These are phyloP conservation scores for Sporothrix curviconia DNA, from an alignment of 2,329 filamentous ascomycete genomes.

Conservation along the genomic window DNA sequence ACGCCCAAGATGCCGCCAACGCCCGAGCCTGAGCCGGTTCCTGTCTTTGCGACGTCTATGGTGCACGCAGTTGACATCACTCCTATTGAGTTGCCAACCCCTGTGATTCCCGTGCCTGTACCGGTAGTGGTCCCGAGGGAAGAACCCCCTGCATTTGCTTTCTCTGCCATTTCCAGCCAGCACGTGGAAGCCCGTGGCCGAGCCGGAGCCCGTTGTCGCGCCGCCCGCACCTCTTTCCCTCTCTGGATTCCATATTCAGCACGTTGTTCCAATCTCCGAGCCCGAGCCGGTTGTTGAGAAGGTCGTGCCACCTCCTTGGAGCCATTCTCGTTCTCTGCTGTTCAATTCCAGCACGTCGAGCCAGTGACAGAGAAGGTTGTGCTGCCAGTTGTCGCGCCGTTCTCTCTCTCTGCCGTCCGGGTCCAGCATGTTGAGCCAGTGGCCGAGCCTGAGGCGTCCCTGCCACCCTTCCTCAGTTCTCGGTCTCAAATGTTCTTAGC, in stretches of 20 bases:
- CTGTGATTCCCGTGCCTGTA: slow-evolving; percentile 1
- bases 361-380: slow-evolving; percentile 21
- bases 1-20: slow-evolving; percentile 4
- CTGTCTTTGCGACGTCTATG: slow-evolving; percentile 13
- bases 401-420: slow-evolving; percentile 34
- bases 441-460: slow-evolving; percentile 8
- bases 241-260: slow-evolving; percentile 27
- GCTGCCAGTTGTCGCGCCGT: slow-evolving; percentile 19
- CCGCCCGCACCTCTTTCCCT: slow-evolving; percentile 10
- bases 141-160: slow-evolving; percentile 13
- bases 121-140: slow-evolving; percentile 11
- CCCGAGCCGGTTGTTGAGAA: slow-evolving; percentile 22
- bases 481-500: slow-evolving; percentile 31
- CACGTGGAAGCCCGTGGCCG: slow-evolving; percentile 37
- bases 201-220: slow-evolving; percentile 24
- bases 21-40: slow-evolving; percentile 5
- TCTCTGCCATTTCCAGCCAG: slow-evolving; percentile 41
- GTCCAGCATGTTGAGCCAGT: slow-evolving; percentile 28
- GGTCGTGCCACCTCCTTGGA: slow-evolving; percentile 15
- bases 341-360: slow-evolving; percentile 19
- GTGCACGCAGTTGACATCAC: slow-evolving; percentile 14
- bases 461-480: slow-evolving; percentile 26
- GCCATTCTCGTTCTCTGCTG: slow-evolving; percentile 20
- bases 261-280: slow-evolving; percentile 23
- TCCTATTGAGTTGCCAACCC: slow-evolving; percentile 14